Evolutionary conservation across 305 asterid genomes (phyloP).

Genomic region (Nicotiana rustica): DNA sequence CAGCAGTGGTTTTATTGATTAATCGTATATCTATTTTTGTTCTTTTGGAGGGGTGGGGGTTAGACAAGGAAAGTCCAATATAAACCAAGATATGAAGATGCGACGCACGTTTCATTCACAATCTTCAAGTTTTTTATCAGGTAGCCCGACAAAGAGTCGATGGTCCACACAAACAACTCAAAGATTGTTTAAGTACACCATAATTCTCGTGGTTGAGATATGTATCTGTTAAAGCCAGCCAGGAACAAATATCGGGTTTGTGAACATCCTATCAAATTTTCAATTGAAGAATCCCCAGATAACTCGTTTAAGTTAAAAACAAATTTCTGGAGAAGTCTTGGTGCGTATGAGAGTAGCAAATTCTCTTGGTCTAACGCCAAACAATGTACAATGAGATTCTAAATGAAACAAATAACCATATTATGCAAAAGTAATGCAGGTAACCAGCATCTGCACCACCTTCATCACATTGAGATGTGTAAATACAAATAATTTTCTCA

Average conservation of each 20-base stretch:
- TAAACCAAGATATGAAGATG: no score
- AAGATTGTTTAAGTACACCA: background rate
- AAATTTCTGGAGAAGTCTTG: no score
- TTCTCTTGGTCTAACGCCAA: constrained; percentile 7
- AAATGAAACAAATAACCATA: background rate
- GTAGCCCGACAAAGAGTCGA: no score
- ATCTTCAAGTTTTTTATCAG: no score
- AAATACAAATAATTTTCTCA: constrained; percentile 36
- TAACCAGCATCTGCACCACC: background rate
- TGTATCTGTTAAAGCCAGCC: background rate
- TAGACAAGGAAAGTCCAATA: no score
- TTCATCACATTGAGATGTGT: background rate
- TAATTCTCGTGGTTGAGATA: background rate
- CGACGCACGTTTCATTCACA: no score
- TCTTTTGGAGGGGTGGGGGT: no score
- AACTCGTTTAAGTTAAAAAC: background rate
- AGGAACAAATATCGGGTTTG: background rate
- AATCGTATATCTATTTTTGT: no score
- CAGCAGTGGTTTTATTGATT: no score
- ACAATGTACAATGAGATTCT: background rate
- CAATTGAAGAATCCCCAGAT: background rate
- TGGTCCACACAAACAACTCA: no score
- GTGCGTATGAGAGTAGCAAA: background rate
- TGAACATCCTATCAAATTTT: background rate
- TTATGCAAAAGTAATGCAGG: background rate